Conservation (phyloP, 2,329 filamentous ascomycete species). For the Paracamarosporium sp. region DNA sequence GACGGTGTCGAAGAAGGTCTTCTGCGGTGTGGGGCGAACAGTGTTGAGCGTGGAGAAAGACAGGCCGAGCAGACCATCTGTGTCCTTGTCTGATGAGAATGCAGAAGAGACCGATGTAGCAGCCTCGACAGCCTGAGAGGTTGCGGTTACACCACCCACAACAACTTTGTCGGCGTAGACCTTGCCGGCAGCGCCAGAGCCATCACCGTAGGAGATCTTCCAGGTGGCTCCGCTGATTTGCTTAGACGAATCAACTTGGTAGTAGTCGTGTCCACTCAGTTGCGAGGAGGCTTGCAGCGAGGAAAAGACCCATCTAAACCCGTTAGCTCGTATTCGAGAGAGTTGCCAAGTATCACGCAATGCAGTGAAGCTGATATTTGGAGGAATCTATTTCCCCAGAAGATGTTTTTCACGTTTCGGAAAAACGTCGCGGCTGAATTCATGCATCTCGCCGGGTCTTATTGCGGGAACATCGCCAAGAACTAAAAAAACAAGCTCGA, state of each 20-base stretch:
- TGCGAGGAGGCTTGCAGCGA: conserved; percentile 59
- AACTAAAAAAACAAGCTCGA: not conserved
- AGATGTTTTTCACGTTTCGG: no score
- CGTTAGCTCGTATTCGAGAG: conserved; percentile 19
- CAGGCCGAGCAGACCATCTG: conserved; percentile 67
- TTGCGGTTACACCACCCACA: conserved; percentile 66
- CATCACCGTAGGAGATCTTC: conserved; percentile 71
- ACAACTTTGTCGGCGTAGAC: conserved; percentile 71
- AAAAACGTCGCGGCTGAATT: no score
- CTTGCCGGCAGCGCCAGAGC: conserved; percentile 66
- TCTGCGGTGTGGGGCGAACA: conserved; percentile 57
- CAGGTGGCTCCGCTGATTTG: conserved; percentile 60
- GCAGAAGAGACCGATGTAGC: conserved; percentile 63
- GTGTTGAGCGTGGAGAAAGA: conserved; percentile 67
- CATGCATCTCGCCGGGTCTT: no score
- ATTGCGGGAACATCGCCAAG: not conserved
- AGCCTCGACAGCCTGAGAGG: conserved; percentile 69
- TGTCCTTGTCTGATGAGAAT: conserved; percentile 60
- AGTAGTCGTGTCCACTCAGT: conserved; percentile 63
- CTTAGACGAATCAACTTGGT: conserved; percentile 59
- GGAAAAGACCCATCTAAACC: conserved; percentile 70
- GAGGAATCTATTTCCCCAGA: no score
- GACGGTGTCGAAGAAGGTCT: conserved; percentile 68
- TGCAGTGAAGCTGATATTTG: conserved; percentile 4
- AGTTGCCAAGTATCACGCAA: not conserved